These are phyloP conservation scores for Ophiocordyceps polyrhachis-furcata DNA, from an alignment of 2,329 filamentous ascomycete species.

Conservation along the genomic window DNA sequence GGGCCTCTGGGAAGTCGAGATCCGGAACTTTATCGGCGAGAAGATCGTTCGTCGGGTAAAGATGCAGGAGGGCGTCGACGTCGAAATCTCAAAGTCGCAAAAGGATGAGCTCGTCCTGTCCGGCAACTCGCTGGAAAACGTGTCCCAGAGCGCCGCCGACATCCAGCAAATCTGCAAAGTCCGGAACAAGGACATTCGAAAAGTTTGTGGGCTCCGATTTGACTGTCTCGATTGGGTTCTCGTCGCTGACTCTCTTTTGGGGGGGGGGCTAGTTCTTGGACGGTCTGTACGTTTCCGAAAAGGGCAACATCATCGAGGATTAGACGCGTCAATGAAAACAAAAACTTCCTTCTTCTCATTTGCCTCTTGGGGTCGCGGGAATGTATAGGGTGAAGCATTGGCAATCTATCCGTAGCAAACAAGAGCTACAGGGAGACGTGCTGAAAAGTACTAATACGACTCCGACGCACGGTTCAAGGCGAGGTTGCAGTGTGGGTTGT, in stretches of 20 bases:
- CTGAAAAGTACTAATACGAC: conserved; percentile 19
- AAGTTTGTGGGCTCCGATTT: conserved; percentile 34
- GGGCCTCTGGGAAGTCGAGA: conserved; percentile 80
- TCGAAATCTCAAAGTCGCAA: conserved; percentile 74
- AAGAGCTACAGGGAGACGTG: conserved; percentile 20
- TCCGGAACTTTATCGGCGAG: conserved; percentile 99
- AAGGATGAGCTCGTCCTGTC: conserved; percentile 93
- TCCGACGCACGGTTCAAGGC: neutral
- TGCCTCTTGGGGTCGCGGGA: conserved; percentile 33
- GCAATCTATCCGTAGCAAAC: conserved; percentile 37
- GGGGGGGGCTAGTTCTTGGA: conserved; percentile 65
- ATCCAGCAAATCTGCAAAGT: conserved; percentile 99
- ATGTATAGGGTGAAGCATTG: conserved; percentile 40
- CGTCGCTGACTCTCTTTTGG: conserved; percentile 6
- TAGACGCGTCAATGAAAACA: conserved; percentile 26
- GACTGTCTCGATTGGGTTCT: neutral
- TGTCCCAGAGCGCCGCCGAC: conserved; percentile 95
- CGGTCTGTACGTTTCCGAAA: conserved; percentile 99
- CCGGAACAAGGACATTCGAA: conserved; percentile 99
- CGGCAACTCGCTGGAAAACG: conserved; percentile 92
- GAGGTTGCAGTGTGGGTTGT: neutral
- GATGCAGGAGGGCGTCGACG: conserved; percentile 80
- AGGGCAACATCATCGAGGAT: conserved; percentile 77
- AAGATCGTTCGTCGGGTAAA: conserved; percentile 90
- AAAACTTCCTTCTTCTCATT: conserved; percentile 36